Evolutionary conservation across 1,139 yeast species (phyloP).

Genomic region (Suhomyces choctaworum): DNA sequence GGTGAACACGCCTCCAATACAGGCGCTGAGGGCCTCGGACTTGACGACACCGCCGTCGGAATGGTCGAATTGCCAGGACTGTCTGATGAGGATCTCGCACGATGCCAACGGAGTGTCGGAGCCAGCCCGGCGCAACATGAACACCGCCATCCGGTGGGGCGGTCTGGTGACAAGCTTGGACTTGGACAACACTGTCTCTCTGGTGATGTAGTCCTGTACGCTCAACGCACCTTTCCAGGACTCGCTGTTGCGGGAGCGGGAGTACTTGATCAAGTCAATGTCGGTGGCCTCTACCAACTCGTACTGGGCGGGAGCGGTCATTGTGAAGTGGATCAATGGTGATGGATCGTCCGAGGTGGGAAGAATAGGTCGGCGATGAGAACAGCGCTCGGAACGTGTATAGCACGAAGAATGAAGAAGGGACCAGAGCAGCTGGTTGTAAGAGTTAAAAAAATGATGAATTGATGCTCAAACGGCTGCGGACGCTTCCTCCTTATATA

Average conservation of each 20-base stretch:
- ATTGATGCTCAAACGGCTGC: too few relatives aligned
- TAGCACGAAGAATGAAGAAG: too few relatives aligned
- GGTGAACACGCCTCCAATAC: constrained; percentile 46
- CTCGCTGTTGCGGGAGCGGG: constrained; percentile 49
- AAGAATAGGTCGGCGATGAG: background rate
- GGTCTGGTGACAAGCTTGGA: constrained; percentile 30
- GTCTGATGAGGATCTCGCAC: constrained; percentile 39
- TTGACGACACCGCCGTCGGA: constrained; percentile 21
- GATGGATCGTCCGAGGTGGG: background rate
- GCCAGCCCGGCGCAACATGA: constrained; percentile 27
- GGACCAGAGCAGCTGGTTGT: too few relatives aligned
- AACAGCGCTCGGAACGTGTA: background rate
- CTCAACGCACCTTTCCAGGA: constrained; percentile 57
- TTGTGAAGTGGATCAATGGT: background rate
- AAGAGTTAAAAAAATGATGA: too few relatives aligned
- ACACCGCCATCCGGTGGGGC: constrained; percentile 30
- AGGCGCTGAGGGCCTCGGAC: constrained; percentile 21
- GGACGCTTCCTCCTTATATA: too few relatives aligned
- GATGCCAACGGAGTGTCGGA: constrained; percentile 31
- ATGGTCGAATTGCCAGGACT: constrained; percentile 27
- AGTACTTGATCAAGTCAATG: constrained; percentile 41
- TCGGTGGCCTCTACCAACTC: constrained; percentile 16
- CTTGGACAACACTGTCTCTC: constrained; percentile 49
- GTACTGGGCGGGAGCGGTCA: constrained; percentile 11
- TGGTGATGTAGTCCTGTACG: constrained; percentile 46